Percentiles rank a stretch among this genome's conserved stretches.
These are phyloP conservation scores for Phytophthora colocasiae DNA, from an alignment of 352 stramenopile genomes.

Conservation along the genomic window DNA sequence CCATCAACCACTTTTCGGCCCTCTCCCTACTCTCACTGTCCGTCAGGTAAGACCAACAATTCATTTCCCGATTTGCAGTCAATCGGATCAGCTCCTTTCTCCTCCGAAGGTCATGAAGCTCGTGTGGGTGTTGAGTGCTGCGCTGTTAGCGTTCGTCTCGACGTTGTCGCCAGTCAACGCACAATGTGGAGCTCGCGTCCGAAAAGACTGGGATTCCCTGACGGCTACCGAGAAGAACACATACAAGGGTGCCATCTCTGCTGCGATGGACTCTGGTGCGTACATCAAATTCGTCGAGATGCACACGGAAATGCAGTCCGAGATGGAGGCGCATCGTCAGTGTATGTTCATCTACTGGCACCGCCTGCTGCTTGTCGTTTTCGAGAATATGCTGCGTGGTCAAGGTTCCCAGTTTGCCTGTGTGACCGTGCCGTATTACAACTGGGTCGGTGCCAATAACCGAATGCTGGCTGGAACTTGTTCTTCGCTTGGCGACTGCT, in stretches of 20 bases:
- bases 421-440: conserved; percentile 84
- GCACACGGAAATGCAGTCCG: conserved; percentile 66
- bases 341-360: conserved; percentile 91
- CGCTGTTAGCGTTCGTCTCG: conserved; percentile 12
- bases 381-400: conserved; percentile 86
- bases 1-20: conserved; percentile 20
- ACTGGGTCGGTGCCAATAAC: conserved; percentile 68
- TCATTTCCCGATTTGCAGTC: conserved; percentile 32
- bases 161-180: not conserved
- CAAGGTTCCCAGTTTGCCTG: conserved; percentile 62
- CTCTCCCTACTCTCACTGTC: conserved; percentile 19
- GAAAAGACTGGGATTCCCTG: conserved; percentile 35
- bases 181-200: conserved; percentile 45
- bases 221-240: conserved; percentile 42
- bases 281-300: conserved; percentile 73
- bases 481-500: conserved; percentile 54
- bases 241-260: conserved; percentile 54
- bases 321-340: conserved; percentile 56
- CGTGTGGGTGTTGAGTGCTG: conserved; percentile 14
- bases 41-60: not conserved
- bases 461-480: conserved; percentile 47
- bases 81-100: conserved; percentile 14
- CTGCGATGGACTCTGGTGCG: conserved; percentile 58
- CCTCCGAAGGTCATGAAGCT: conserved; percentile 30
- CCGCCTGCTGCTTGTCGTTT: conserved; percentile 64